Conservation (phyloP, 2,329 filamentous ascomycete species). For the Neurospora crassa region DNA sequence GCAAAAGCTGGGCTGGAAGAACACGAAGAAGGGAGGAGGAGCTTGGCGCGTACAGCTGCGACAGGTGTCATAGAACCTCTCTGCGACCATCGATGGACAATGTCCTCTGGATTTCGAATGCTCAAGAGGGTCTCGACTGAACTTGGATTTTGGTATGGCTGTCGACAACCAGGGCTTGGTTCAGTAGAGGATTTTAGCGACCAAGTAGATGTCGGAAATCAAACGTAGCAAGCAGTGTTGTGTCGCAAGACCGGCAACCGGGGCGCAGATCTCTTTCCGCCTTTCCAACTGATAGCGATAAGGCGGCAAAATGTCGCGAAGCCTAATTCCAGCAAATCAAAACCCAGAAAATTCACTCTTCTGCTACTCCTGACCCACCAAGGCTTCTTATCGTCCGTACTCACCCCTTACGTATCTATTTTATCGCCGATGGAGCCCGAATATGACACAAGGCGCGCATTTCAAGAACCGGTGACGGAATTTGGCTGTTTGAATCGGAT, state of each 20-base stretch:
- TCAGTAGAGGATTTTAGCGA: conserved; percentile 2
- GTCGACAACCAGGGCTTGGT: conserved; percentile 1
- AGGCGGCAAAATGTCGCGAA: conserved; percentile 15
- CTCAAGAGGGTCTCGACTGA: background rate
- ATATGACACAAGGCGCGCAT: background rate
- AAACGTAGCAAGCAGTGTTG: conserved; percentile 3
- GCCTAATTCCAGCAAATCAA: background rate
- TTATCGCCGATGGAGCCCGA: background rate
- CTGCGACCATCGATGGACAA: conserved; percentile 5
- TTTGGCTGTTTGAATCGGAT: background rate
- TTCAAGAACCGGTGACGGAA: background rate
- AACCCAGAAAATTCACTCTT: background rate
- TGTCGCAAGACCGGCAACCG: conserved; percentile 5
- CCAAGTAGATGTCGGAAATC: conserved; percentile 4
- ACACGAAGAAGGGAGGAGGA: background rate
- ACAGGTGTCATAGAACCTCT: conserved; percentile 11
- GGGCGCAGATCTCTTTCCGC: conserved; percentile 17
- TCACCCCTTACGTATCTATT: background rate
- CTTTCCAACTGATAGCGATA: conserved; percentile 16
- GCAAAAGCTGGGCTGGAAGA: conserved; percentile 4
- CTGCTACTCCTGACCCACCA: background rate
- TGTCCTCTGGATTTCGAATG: background rate
- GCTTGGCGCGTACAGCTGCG: conserved; percentile 14
- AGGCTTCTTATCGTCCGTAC: background rate
- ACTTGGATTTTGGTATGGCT: conserved; percentile 2